Evolutionary conservation across 2,329 filamentous ascomycete genomes (phyloP).

Genomic region (Sclerotinia glacialis): DNA sequence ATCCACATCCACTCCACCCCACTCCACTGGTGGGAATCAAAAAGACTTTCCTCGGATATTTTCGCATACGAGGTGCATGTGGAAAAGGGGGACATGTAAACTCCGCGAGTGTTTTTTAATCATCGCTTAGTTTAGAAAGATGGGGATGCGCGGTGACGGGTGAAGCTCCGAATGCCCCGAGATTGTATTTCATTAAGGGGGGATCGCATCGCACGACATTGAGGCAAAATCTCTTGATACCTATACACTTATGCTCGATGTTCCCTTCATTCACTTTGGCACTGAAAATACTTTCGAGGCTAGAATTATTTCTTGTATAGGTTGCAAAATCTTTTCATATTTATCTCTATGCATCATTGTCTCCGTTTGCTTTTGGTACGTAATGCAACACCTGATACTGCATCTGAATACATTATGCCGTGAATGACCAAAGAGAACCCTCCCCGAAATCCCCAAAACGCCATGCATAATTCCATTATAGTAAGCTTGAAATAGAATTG

Average conservation of each 20-base stretch:
- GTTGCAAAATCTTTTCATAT: neutral
- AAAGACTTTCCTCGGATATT: too few relatives aligned
- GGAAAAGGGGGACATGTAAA: too few relatives aligned
- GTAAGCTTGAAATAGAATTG: slow-evolving; percentile 14
- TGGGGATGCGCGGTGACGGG: too few relatives aligned
- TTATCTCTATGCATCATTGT: slow-evolving; percentile 2
- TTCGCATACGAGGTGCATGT: too few relatives aligned
- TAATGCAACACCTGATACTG: slow-evolving; percentile 15
- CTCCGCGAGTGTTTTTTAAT: too few relatives aligned
- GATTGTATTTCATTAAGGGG: too few relatives aligned
- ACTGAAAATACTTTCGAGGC: neutral
- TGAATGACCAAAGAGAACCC: slow-evolving; percentile 15
- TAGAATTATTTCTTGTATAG: neutral
- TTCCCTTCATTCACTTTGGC: too few relatives aligned
- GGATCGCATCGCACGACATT: neutral
- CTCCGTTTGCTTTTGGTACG: slow-evolving; percentile 12
- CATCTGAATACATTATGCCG: slow-evolving; percentile 18
- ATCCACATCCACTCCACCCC: too few relatives aligned
- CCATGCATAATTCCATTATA: slow-evolving; percentile 19
- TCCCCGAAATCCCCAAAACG: slow-evolving; percentile 18
- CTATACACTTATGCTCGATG: neutral
- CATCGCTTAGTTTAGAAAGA: too few relatives aligned
- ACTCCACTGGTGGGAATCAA: too few relatives aligned
- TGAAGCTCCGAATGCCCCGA: too few relatives aligned
- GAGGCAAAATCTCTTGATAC: neutral